Base-by-base conservation (phyloP, 306 rosid species). In the Pyrus pyrifolia region DNA sequence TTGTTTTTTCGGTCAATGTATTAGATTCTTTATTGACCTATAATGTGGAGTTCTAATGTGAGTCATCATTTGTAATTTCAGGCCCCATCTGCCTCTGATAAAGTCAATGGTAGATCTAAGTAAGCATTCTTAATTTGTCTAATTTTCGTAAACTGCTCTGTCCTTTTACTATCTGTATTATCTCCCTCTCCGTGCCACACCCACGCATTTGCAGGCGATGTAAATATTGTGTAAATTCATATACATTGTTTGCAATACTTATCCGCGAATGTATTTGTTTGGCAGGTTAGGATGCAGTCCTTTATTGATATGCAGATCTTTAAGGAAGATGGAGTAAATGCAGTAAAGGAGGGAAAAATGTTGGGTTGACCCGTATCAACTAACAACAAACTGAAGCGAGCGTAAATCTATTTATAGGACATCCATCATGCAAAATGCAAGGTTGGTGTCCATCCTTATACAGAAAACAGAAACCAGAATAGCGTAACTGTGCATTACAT, bases 281-380 rank as follows among this genome's bases (percentile, higher is more conserved):
- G 65, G 35, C 85, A 86, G 90, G 90, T 87, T 62, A 77, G 88
- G 81, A 55, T 75, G 68, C 88, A 77, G 67, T 84, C 90, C 30
- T 84, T 68, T 22, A 25, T 77, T 49, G 90, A 82, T 76, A 87
- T 87, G 90, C 69, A 71, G 63, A 71, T 84, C 58, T 87, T 84
- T 62, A 67, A 77, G 73, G 77, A 82, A 75, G 90, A 78, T 87
- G 90, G 90, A 78, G 55, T 9, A 68, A 68, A 67, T 12, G 88
- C 90, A 7, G 77, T 53, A 0, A 84, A 74, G 71, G 78, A 74
- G 17, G 17, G 90, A 80, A 72, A 55, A 42, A 2, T 82, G 91
- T 74, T 87, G 90, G 78, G 70, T 83, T 70, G 93, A 91, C 86
- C 97, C 91, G 1, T 91, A 88, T 79, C 57, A 11, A 73, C 76